A percentile compares a stretch with the other conserved stretches of the same genome.
phyloP scores from a whole-genome alignment of 2,329 filamentous ascomycete genomes.

The Tolypocladium nubicola region DNA sequence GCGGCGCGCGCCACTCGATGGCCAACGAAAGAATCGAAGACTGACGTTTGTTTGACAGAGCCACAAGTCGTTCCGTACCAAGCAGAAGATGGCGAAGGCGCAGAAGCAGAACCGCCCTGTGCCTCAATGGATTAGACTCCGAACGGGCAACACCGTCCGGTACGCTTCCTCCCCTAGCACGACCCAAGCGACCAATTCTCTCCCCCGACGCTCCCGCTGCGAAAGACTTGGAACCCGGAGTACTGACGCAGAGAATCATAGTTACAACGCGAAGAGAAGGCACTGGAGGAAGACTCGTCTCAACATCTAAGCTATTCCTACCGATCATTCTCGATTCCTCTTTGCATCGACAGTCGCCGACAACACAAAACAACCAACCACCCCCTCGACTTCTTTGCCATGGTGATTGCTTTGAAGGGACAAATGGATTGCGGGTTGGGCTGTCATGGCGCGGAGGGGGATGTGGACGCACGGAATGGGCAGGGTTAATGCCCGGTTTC shows the following conservation, averaged over 20 bases:
- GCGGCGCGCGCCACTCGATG: neutral
- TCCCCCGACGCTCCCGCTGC: neutral
- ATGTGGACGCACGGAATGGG: slow-evolving; percentile 16
- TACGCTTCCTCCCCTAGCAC: slow-evolving; percentile 43
- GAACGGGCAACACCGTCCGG: slow-evolving; percentile 99
- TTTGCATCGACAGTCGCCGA: slow-evolving; percentile 13
- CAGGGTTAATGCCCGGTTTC: slow-evolving; percentile 22
- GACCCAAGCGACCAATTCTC: neutral
- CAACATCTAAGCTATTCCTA: slow-evolving; percentile 74
- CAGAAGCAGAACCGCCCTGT: slow-evolving; percentile 99
- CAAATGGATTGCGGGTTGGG: neutral
- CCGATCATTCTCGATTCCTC: slow-evolving; percentile 19
- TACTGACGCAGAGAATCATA: slow-evolving; percentile 28
- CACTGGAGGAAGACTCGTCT: slow-evolving; percentile 99
- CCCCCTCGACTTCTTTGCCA: neutral
- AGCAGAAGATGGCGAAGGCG: slow-evolving; percentile 99
- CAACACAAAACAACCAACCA: slow-evolving; percentile 4
- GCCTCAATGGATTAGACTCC: slow-evolving; percentile 98
- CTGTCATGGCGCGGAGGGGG: neutral
- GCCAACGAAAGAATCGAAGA: neutral
- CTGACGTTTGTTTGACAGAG: slow-evolving; percentile 43
- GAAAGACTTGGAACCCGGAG: neutral
- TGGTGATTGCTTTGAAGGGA: neutral
- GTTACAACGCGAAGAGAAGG: slow-evolving; percentile 99
- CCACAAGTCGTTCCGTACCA: slow-evolving; percentile 99